Evolutionary conservation across 495 filamentous ascomycete species (phyloP).

Genomic region (Hypoxylon fuscum): DNA sequence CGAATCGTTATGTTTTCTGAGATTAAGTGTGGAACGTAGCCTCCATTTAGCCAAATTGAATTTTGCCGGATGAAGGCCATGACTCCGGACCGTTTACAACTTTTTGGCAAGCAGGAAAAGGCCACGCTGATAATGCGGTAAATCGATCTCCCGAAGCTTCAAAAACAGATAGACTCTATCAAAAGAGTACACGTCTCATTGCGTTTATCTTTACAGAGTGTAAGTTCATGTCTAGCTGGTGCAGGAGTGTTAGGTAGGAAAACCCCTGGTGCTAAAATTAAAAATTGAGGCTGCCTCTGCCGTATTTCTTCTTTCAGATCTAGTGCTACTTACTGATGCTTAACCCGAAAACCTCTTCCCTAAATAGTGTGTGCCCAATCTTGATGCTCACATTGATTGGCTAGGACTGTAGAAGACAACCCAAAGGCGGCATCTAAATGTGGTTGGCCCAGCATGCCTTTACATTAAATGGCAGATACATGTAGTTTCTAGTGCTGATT

Average conservation of each 20-base stretch:
- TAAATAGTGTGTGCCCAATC: conserved; percentile 12
- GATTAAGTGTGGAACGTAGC: conserved; percentile 37
- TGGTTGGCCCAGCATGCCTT: background rate
- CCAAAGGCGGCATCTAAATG: background rate
- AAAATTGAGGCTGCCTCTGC: background rate
- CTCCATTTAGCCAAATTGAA: conserved; percentile 40
- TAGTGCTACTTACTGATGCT: background rate
- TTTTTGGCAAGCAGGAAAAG: conserved; percentile 6
- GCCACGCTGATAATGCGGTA: background rate
- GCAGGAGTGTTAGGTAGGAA: background rate
- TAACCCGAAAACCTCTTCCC: conserved; percentile 13
- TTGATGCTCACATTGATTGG: conserved; percentile 20
- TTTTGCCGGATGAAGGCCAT: conserved; percentile 29
- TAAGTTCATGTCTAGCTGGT: background rate
- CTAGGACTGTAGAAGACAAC: background rate
- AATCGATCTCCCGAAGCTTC: conserved; percentile 1
- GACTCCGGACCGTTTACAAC: conserved; percentile 7
- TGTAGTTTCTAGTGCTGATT: no score
- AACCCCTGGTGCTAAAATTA: no score
- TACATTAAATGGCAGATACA: no score
- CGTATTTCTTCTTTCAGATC: background rate
- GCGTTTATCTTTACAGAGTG: background rate
- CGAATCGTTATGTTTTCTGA: conserved; percentile 31
- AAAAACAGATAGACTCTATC: background rate
- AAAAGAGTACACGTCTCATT: background rate